A percentile compares a stretch with the other conserved stretches of the same genome.
These are phyloP conservation scores for Plasmodium vivax DNA, from an alignment of 169 alveolate genomes.

Conservation along the genomic window DNA sequence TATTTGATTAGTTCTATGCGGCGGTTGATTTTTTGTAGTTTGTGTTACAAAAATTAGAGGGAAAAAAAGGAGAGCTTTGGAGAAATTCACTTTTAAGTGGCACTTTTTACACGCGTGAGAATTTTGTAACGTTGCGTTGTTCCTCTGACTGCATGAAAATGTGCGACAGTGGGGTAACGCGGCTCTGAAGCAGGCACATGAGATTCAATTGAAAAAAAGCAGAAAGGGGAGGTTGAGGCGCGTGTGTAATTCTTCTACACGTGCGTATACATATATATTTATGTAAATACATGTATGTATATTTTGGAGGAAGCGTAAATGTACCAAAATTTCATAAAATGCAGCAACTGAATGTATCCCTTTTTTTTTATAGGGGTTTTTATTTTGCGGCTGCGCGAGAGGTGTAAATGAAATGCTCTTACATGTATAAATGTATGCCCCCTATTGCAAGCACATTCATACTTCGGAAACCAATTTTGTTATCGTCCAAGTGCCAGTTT, in stretches of 20 bases:
- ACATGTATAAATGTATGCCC: not conserved
- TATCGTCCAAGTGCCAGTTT: not conserved
- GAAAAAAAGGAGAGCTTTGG: not conserved
- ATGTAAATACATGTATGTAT: not conserved
- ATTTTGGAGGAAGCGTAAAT: not conserved
- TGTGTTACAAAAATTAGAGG: not conserved
- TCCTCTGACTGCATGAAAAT: not conserved
- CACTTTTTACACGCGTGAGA: not conserved
- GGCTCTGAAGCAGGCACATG: not conserved
- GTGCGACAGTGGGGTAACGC: not conserved
- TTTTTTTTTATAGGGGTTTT: not conserved
- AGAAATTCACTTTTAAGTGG: not conserved
- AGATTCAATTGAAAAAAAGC: not conserved
- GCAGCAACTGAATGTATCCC: not conserved
- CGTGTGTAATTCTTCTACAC: not conserved
- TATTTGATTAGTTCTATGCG: not conserved
- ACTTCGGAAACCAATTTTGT: not conserved
- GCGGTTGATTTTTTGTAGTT: not conserved
- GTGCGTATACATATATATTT: not conserved
- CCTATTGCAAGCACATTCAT: not conserved
- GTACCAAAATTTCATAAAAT: not conserved
- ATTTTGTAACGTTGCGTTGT: not conserved
- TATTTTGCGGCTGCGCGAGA: not conserved
- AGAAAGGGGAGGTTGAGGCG: not conserved
- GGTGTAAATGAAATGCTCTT: not conserved